These are phyloP conservation scores for Eucalyptus globulus DNA, from an alignment of 345 rosid species.

Conservation along the genomic window DNA sequence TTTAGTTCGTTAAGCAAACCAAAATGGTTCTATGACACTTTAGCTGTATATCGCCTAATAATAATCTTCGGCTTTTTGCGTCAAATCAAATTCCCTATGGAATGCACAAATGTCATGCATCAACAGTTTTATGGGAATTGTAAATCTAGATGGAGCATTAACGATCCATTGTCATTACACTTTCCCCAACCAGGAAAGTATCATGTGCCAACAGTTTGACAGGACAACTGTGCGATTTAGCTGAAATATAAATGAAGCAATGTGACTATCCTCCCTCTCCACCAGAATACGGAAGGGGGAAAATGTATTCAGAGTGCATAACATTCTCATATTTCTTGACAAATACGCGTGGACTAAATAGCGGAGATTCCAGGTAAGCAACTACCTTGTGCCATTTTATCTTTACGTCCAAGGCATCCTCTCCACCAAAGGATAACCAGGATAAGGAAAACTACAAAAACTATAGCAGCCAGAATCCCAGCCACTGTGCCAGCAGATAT, in stretches of 20 bases:
- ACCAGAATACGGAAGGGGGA: background rate
- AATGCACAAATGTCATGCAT: background rate
- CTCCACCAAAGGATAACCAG: conserved; percentile 1
- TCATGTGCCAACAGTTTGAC: background rate
- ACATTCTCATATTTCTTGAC: background rate
- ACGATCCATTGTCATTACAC: background rate
- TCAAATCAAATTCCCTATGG: background rate
- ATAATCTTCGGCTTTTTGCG: background rate
- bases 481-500: background rate
- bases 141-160: background rate
- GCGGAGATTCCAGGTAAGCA: background rate
- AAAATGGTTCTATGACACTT: background rate
- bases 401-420: background rate
- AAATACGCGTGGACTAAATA: background rate
- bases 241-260: background rate
- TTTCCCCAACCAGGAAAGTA: background rate
- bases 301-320: background rate
- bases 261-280: background rate
- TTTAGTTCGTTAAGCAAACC: background rate
- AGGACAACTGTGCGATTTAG: background rate
- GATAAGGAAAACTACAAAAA: background rate
- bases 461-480: background rate
- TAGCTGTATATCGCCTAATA: background rate
- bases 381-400: background rate
- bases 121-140: background rate